phyloP scores from a whole-genome alignment of 1,284 basidiomycete species.

The Cutaneotrichosporon curvatum region DNA sequence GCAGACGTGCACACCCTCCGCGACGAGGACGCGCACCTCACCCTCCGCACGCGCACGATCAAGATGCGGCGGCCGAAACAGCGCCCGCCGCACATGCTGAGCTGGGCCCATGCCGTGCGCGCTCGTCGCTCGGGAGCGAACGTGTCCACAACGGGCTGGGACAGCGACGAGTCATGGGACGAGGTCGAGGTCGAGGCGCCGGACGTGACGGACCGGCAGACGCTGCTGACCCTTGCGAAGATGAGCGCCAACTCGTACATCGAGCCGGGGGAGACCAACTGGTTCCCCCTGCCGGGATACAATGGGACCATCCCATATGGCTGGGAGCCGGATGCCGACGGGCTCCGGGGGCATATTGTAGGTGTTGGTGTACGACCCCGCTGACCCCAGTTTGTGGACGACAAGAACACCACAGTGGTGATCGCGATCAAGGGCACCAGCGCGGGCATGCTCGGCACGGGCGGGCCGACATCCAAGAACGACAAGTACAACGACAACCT shows the following conservation, averaged over 20 bases:
- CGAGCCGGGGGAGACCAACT: constrained; percentile 54
- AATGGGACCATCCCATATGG: constrained; percentile 71
- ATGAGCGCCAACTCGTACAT: constrained; percentile 92
- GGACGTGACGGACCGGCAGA: constrained; percentile 65
- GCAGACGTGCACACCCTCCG: not conserved
- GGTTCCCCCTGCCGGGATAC: constrained; percentile 73
- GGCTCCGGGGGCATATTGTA: constrained; percentile 78
- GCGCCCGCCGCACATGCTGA: constrained; percentile 34
- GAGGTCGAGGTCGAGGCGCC: constrained; percentile 50
- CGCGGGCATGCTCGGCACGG: constrained; percentile 66
- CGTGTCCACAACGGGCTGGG: constrained; percentile 39
- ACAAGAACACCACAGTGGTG: constrained; percentile 77
- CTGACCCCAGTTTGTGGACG: constrained; percentile 57
- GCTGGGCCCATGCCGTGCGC: constrained; percentile 30
- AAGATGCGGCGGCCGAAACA: constrained; percentile 32
- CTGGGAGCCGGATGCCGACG: constrained; percentile 81
- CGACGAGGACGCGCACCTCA: constrained; percentile 6
- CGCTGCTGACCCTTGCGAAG: constrained; percentile 77
- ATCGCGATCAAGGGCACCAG: constrained; percentile 93
- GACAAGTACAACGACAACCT: constrained; percentile 94
- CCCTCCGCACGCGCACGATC: constrained; percentile 28
- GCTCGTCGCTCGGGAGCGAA: constrained; percentile 1
- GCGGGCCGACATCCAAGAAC: constrained; percentile 78
- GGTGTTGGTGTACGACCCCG: not conserved
- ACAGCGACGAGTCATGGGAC: constrained; percentile 51